Base-by-base conservation (phyloP, 805 yeast genomes). In the Metschnikowia koreensis region DNA sequence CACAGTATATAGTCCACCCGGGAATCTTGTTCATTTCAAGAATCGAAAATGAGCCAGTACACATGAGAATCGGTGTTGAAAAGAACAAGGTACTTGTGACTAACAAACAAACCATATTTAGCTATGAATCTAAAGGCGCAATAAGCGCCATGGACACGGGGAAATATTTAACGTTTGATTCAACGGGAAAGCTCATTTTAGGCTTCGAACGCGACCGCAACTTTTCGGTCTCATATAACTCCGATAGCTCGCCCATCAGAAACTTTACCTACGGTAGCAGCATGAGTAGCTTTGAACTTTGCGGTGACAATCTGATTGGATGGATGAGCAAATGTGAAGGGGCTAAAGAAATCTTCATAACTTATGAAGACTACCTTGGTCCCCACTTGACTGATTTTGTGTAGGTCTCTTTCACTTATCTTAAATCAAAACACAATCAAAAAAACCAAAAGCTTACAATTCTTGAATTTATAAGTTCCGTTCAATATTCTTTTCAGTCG, bases 301-400 rank as follows among this genome's bases (percentile, higher is more conserved):
- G 48, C 38, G 44, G 33, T 3, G 44, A 46, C 31, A 13, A 13
- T 6, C 48, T 38, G 48, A 29, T 46, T 38, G 48, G 44, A 5
- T 13, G 29, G 7, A 13, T 4, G 3, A 26, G 46, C 17, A 15
- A 17, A 10, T 46, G 48, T 29, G 37, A 16, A 11, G 48, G 48
- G 5, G 48, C 39, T 9, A 27, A 10, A 3, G 29, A 31, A n/a
- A 39, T 46, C 9, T 8, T 28, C 17, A 38, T 46, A 16, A 39
- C 38, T 1, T 46, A 38, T 31, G 31, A 39, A 17, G 48, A 46
- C 13, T 26, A n/a, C 26, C 11, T 36, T 7, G 34, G 44, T 7
- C 28, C 41, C 2, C 41, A 27, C 22, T 12, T 4, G 22, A 22
- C 22, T 22, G 4, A 22, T 22, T 2, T 3, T 22, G 2, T 22